Percentiles rank a stretch among this genome's conserved stretches.
phyloP scores from a whole-genome alignment of 495 filamentous ascomycete genomes.

The Penicillium cosmopolitanum region DNA sequence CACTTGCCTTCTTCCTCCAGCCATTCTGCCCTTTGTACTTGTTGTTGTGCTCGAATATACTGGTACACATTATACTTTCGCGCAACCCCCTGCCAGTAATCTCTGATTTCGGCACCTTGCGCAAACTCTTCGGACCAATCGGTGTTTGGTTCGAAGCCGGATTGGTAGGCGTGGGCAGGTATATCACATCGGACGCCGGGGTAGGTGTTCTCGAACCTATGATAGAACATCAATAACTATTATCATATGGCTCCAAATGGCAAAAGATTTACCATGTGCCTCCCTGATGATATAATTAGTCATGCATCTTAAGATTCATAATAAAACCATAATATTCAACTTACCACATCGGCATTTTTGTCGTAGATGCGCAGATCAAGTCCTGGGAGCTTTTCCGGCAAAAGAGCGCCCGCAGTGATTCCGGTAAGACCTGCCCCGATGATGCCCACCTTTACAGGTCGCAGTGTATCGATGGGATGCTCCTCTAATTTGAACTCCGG shows the following conservation, averaged over 20 bases:
- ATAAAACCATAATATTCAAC: constrained; percentile 11
- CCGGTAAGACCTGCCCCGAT: constrained; percentile 58
- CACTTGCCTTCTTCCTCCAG: constrained; percentile 53
- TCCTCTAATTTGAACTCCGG: constrained; percentile 40
- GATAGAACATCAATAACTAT: background rate
- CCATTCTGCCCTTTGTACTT: constrained; percentile 59
- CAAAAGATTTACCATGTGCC: constrained; percentile 49
- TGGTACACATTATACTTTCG: constrained; percentile 64
- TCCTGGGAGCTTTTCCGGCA: constrained; percentile 54
- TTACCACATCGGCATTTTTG: constrained; percentile 58
- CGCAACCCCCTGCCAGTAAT: constrained; percentile 65
- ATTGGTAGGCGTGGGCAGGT: constrained; percentile 73
- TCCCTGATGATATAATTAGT: constrained; percentile 31
- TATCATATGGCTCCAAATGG: background rate
- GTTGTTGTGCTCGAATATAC: constrained; percentile 52
- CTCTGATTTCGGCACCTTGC: constrained; percentile 63
- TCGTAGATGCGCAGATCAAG: constrained; percentile 59
- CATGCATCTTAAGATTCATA: background rate
- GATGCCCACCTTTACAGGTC: constrained; percentile 53
- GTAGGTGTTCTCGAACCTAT: constrained; percentile 58
- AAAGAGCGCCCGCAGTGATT: constrained; percentile 50
- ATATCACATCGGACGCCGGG: constrained; percentile 67
- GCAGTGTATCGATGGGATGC: constrained; percentile 43
- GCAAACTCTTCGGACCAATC: constrained; percentile 71
- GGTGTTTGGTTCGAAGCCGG: constrained; percentile 64